phyloP scores from a whole-genome alignment of 257 asterid genomes.

The Przewalskia tangutica region DNA sequence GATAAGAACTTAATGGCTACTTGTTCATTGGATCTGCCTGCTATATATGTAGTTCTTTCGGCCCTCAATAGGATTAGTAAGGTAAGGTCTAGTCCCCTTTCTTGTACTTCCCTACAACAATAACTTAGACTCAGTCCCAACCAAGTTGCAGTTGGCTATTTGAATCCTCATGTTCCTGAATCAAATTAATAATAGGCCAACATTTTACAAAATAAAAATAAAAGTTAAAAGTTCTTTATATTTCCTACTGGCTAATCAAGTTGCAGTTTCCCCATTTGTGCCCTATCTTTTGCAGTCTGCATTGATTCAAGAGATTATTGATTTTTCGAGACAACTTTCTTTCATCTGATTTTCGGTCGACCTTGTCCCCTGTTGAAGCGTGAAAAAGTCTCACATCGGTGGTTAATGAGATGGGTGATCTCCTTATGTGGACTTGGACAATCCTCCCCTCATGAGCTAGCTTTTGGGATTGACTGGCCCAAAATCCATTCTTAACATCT shows the following conservation, averaged over 20 bases:
- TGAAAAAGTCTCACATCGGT: too few relatives aligned
- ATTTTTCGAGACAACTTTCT: not conserved
- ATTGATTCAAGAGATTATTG: not conserved
- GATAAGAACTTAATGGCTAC: not conserved
- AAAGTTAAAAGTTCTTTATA: not conserved
- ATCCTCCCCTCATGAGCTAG: too few relatives aligned
- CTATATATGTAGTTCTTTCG: not conserved
- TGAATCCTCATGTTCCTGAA: not conserved
- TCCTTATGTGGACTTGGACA: too few relatives aligned
- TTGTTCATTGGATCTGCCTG: not conserved
- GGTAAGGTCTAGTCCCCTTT: not conserved
- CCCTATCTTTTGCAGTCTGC: not conserved
- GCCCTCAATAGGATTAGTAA: not conserved
- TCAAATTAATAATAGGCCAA: not conserved
- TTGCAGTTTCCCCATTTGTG: not conserved
- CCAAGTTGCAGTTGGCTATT: not conserved
- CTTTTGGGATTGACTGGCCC: too few relatives aligned
- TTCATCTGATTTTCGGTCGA: not conserved
- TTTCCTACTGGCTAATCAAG: not conserved
- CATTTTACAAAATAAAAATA: not conserved
- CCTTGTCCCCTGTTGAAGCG: not conserved
- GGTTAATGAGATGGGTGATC: too few relatives aligned
- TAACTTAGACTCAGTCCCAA: not conserved
- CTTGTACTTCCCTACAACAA: not conserved
- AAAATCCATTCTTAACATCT: too few relatives aligned